Conservation (phyloP, 1,284 basidiomycete genomes). For the Ceratobasidium sp. region DNA sequence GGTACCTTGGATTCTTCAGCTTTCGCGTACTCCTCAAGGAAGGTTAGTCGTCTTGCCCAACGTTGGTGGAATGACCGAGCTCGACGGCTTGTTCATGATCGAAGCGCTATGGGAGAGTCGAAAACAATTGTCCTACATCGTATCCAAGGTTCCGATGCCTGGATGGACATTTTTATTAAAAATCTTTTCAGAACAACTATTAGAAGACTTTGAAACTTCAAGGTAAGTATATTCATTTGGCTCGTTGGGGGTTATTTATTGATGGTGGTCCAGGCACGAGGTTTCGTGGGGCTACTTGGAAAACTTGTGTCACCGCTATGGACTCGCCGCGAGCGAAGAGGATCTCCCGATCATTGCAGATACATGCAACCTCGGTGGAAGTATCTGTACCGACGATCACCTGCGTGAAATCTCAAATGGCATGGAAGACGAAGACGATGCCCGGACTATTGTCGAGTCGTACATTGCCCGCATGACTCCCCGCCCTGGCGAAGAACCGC, state of each 20-base stretch:
- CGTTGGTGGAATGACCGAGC: background rate
- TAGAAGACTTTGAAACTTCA: background rate
- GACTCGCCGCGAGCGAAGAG: background rate
- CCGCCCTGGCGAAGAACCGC: background rate
- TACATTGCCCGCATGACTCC: constrained; percentile 8
- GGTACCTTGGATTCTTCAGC: background rate
- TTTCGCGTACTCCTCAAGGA: background rate
- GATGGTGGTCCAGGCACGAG: background rate
- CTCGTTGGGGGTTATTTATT: background rate
- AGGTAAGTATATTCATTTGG: background rate
- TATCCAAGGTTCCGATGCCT: background rate
- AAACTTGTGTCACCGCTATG: constrained; percentile 23
- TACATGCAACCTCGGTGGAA: background rate
- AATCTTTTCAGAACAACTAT: background rate
- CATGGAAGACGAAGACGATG: constrained; percentile 15
- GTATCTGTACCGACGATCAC: background rate
- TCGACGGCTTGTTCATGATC: background rate
- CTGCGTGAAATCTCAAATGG: background rate
- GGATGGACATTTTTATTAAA: constrained; percentile 13
- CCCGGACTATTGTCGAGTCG: constrained; percentile 4
- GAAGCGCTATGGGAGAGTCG: constrained; percentile 11
- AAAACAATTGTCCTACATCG: constrained; percentile 14
- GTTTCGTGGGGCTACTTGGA: constrained; percentile 5
- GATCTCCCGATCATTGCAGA: constrained; percentile 3
- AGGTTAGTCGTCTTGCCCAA: background rate